These are phyloP conservation scores for Penicillium paneum DNA, from an alignment of 2,329 filamentous ascomycete species.

Conservation along the genomic window DNA sequence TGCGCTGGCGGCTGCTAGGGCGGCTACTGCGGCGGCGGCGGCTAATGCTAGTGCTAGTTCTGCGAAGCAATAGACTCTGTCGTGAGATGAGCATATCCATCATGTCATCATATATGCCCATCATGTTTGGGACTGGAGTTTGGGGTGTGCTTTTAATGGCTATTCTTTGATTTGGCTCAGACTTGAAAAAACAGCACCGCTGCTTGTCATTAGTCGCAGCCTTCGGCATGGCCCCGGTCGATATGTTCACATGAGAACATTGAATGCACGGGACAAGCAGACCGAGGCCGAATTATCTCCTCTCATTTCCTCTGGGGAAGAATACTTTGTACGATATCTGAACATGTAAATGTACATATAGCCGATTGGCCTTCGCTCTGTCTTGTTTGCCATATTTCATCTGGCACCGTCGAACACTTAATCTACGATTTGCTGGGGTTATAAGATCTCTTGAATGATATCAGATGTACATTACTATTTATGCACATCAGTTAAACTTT, in stretches of 20 bases:
- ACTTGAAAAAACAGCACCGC: slow-evolving; percentile 4
- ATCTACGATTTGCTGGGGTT: background rate
- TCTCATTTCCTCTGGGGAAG: slow-evolving; percentile 1
- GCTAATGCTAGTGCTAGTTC: slow-evolving; percentile 3
- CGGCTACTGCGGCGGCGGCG: background rate
- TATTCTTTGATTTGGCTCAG: slow-evolving; percentile 5
- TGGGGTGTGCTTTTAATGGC: slow-evolving; percentile 10
- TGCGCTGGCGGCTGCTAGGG: background rate
- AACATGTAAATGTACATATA: slow-evolving; percentile 6
- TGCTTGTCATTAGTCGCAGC: background rate
- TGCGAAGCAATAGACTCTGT: slow-evolving; percentile 16
- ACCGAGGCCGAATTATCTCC: background rate
- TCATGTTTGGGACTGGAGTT: slow-evolving; percentile 8
- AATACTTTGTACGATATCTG: slow-evolving; percentile 13
- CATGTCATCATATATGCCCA: background rate
- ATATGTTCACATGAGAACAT: background rate
- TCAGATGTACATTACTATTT: slow-evolving; percentile 19
- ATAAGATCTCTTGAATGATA: background rate
- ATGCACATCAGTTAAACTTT: slow-evolving; percentile 19
- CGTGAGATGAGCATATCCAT: slow-evolving; percentile 1
- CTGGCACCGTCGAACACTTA: background rate
- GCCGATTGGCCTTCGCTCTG: background rate
- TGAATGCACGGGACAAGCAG: background rate
- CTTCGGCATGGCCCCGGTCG: background rate
- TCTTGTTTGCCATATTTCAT: background rate